Conservation (phyloP, 176 grass and related monocot genomes). For the Poa annua region DNA sequence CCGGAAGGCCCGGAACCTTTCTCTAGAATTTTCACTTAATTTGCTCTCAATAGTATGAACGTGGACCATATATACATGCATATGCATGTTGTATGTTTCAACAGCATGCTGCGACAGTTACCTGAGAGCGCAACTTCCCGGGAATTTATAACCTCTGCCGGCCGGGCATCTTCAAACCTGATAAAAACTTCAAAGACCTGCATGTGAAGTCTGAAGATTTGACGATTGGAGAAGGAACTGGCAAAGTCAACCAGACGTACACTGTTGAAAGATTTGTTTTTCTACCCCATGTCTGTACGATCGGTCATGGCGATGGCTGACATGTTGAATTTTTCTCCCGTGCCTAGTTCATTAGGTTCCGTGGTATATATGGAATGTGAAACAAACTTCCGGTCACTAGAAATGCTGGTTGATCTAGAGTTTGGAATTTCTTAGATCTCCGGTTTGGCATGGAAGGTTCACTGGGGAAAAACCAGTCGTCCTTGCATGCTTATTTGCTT, state of each 20-base stretch:
- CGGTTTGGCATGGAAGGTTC: neutral
- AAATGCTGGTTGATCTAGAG: neutral
- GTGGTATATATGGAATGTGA: neutral
- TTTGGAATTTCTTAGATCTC: neutral
- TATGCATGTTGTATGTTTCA: neutral
- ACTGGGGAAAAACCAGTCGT: neutral
- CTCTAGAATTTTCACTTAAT: neutral
- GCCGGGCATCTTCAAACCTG: constrained; percentile 16
- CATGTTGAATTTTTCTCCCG: neutral
- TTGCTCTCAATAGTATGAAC: neutral
- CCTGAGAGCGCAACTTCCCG: neutral
- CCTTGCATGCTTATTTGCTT: constrained; percentile 9
- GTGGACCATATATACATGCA: neutral
- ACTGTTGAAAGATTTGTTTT: neutral
- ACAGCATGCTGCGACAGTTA: neutral
- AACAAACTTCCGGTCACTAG: neutral
- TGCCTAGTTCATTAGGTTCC: neutral
- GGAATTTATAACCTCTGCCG: neutral
- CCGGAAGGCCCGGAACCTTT: neutral
- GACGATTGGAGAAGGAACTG: no score
- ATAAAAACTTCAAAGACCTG: constrained; percentile 13
- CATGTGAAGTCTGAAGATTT: neutral
- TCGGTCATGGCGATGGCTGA: neutral
- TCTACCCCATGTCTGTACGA: neutral
- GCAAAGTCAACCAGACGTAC: constrained; percentile 40